Evolutionary conservation across 1,139 yeast genomes (phyloP), one percentile per base, ranked within the genome.

Genomic region (Sugiyamaella pinicola): DNA sequence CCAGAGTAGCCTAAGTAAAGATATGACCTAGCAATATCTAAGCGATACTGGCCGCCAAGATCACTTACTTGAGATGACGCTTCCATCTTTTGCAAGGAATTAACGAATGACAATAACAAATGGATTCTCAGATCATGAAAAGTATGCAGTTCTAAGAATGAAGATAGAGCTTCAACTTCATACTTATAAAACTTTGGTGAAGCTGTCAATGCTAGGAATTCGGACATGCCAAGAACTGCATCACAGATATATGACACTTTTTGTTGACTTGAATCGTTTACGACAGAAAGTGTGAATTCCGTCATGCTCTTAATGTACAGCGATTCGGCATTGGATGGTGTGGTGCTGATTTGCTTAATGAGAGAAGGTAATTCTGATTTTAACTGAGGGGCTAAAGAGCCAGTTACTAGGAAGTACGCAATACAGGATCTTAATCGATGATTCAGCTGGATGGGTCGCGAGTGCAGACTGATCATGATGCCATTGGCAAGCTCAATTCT

Each of bases 21-120:
- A 34, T 41, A 49, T 21, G 52, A 49, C 29, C 52, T 34, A 7
- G 52, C 47, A 42, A 49, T 42, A 18, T 35, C 37, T 12, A 49
- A 19, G 8, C 15, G 41, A 26, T 28, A 28, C 15, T 12, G 12
- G 13, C 26, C 37, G 6, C 22, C 26, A n/a, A n/a, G 33, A 4
- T 15, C 26, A 18, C 4, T 28, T 4, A 6, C 22, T 24, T 15
- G 15, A 12, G 13, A 7, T 5, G 22, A 17, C 21, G 7, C 8
- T 40, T 40, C 31, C 24, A 3, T 12, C 18, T 35, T 26, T 38
- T 35, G 41, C 24, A 43, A 22, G 12, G 43, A 17, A 9, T 22
- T 29, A 10, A 41, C 24, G 24, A 24, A 49, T 17, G 35, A 29
- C 10, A 33, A 19, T 21, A 49, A 29, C 19, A 49, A 19, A 29